Evolutionary conservation across 148 eudicot species (phyloP), one percentile per base, ranked within the genome.

Genomic region (Nyssa sinensis): DNA sequence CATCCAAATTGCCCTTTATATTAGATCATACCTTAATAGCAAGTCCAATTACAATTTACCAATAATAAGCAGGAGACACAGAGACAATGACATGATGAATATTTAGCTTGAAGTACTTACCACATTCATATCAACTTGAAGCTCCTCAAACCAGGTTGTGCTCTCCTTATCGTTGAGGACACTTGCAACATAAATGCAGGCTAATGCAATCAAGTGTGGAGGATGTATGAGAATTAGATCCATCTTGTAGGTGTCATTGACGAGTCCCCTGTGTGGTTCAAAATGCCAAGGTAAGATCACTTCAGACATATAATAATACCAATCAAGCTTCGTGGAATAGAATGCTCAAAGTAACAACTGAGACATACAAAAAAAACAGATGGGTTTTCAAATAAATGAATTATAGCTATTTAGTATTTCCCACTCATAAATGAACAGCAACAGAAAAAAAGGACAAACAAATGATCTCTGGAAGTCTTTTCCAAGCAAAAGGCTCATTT

Each of bases 171-270:
- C 99, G 83, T 88, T 91, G 66, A 85, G 86, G 64, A 88, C 97
- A 37, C 98, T 96, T 27, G 99, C 89, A 66, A 96, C 91, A 80
- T 93, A 91, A 78, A 96, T 89, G 90, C 99, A 93, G 49, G 99
- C 99, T 79, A 96, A 71, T 28, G 98, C 89, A 71, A 96, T 96
- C 84, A 93, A 78, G 83, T 96, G 94, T 17, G 99, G 99, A 83
- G 97, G 93, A 79, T 96, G 92, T 44, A 89, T 79, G 64, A 96
- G 97, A 77, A 96, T 91, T 32, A 96, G 86, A 81, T 96, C 99
- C 98, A 91, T 93, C 89, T 89, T 96, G 85, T 96, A 96, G 34
- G 99, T 89, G 85, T 96, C 99, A 72, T 96, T 96, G 62, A 96
- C 87, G 44, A 96, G 82, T 75, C 99, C 99, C 99, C 99, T 93